Conservation (phyloP, 2,329 filamentous ascomycete species). For the Trichoderma breve region DNA sequence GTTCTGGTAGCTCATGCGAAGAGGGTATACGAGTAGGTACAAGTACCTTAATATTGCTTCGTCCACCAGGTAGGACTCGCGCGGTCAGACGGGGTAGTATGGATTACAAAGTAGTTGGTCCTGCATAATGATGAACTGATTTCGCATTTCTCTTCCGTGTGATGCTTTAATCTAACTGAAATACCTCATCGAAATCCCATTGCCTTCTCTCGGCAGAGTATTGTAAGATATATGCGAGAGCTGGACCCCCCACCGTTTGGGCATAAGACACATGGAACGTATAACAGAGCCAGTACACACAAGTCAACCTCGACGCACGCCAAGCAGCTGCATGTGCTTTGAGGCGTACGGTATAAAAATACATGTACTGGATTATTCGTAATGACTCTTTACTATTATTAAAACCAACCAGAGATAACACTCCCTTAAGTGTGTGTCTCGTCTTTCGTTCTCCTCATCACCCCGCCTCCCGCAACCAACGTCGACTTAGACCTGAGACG, state of each 20-base stretch:
- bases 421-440: neutral
- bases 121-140: constrained; percentile 5
- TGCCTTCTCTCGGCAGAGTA: neutral
- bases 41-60: neutral
- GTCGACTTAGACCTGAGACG: constrained; percentile 1
- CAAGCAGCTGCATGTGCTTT: neutral
- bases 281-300: neutral
- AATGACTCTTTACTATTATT: neutral
- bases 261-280: neutral
- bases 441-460: neutral
- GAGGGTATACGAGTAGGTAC: neutral
- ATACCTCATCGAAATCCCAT: neutral
- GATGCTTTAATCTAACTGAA: constrained; percentile 15
- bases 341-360: neutral
- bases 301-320: neutral
- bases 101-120: neutral
- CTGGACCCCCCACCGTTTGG: neutral
- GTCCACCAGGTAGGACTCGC: neutral
- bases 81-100: neutral
- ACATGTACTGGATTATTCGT: neutral
- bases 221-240: neutral
- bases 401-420: neutral
- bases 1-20: neutral
- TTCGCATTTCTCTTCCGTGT: neutral
- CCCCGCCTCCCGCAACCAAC: neutral